Evolutionary conservation across 208 protist genomes (phyloP), one percentile per base, ranked within the genome.

Genomic region (Acanthamoeba divionensis): DNA sequence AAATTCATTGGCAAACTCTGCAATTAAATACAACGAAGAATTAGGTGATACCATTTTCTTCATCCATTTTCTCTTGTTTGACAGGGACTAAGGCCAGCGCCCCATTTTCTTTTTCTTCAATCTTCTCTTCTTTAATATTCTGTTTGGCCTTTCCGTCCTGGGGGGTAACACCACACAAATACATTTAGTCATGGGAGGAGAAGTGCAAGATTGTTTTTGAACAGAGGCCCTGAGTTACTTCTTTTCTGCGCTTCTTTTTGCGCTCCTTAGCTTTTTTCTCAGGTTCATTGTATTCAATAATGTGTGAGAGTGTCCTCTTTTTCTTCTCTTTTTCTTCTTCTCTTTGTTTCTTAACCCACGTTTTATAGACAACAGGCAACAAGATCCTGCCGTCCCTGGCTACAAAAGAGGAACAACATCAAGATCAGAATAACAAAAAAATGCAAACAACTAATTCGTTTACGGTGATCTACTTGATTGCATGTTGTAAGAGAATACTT

Each of bases 281-380:
- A 18, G 73, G 73, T 13, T 83, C 73, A 47, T n/a, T n/a, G n/a
- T n/a, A n/a, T n/a, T n/a, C n/a, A n/a, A n/a, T n/a, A n/a, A n/a
- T n/a, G n/a, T n/a, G n/a, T n/a, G n/a, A n/a, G n/a, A n/a, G n/a
- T n/a, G n/a, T n/a, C n/a, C n/a, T n/a, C n/a, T n/a, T n/a, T n/a
- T n/a, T n/a, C n/a, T n/a, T n/a, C n/a, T n/a, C n/a, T n/a, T n/a
- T n/a, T 83, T 83, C 31, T 83, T 83, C 29, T n/a, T n/a, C n/a
- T n/a, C n/a, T n/a, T n/a, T n/a, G n/a, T n/a, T 83, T 83, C 31
- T 83, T 83, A 31, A 83, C 26, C 73, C 73, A 83, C 5, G 73
- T 83, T 18, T 83, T 83, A 54, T 83, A 83, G 12, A 83, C 48
- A 13, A 83, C 73, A 0, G 73, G 18, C 44, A 83, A 36, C 73